These are phyloP conservation scores for Hymenoscyphus scutula DNA, from an alignment of 2,329 filamentous ascomycete genomes.

Conservation along the genomic window DNA sequence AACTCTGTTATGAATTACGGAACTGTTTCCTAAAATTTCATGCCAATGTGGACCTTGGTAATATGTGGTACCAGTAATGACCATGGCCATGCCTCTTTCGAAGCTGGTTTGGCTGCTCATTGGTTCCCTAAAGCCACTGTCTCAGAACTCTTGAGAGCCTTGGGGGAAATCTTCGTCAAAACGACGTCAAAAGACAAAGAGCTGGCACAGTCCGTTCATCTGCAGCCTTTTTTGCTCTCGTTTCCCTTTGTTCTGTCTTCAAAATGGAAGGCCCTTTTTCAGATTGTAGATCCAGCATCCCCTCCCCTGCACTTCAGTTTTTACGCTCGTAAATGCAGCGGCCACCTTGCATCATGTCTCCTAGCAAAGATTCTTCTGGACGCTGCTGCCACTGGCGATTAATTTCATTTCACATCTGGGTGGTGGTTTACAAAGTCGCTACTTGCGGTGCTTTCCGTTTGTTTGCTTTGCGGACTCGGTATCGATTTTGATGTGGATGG, in stretches of 20 bases:
- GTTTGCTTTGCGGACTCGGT: constrained; percentile 18
- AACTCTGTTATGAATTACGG: too few species aligned
- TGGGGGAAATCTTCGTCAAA: too few species aligned
- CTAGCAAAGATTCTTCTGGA: constrained; percentile 26
- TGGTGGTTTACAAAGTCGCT: constrained; percentile 16
- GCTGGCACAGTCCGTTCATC: too few species aligned
- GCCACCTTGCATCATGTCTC: neutral
- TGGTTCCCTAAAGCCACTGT: too few species aligned
- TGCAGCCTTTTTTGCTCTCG: neutral
- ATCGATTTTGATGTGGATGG: constrained; percentile 9
- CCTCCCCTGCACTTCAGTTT: neutral
- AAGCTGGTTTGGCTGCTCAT: too few species aligned
- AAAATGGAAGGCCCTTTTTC: neutral
- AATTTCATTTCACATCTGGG: constrained; percentile 25
- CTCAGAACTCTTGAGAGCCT: too few species aligned
- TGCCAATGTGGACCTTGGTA: too few species aligned
- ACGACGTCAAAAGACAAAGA: neutral
- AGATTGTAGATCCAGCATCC: neutral
- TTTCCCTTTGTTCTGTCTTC: too few species aligned
- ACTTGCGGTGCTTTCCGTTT: constrained; percentile 20
- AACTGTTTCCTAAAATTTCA: too few species aligned
- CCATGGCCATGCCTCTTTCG: too few species aligned
- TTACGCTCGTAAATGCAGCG: neutral
- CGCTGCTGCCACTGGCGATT: constrained; percentile 18
- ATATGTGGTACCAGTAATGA: too few species aligned